phyloP scores from a whole-genome alignment of 2,329 filamentous ascomycete species.

The Colletotrichum tabaci region DNA sequence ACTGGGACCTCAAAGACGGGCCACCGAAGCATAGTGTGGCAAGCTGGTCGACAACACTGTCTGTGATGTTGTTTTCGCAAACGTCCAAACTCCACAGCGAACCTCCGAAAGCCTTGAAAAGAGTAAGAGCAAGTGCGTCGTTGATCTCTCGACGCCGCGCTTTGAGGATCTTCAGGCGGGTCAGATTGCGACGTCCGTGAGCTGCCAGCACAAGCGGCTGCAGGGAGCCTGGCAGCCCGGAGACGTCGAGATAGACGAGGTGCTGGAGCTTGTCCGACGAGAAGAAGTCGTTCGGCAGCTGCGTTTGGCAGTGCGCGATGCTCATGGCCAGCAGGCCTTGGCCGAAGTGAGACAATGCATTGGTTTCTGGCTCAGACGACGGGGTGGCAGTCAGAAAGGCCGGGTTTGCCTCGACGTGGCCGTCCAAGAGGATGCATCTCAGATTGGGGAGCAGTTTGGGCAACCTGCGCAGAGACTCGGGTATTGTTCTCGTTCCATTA shows the following conservation, averaged over 20 bases:
- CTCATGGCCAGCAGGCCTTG: conserved; percentile 60
- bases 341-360: conserved; percentile 15
- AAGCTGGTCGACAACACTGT: conserved; percentile 56
- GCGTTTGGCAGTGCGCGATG: conserved; percentile 57
- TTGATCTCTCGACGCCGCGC: conserved; percentile 63
- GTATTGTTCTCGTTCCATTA: conserved; percentile 54
- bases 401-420: conserved; percentile 61
- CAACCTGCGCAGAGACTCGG: conserved; percentile 57
- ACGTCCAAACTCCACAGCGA: conserved; percentile 73
- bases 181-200: conserved; percentile 54
- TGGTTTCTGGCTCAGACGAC: conserved; percentile 18
- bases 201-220: conserved; percentile 52
- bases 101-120: conserved; percentile 53
- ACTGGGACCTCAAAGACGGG: conserved; percentile 52
- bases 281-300: conserved; percentile 60
- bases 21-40: conserved; percentile 51
- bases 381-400: conserved; percentile 50
- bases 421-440: conserved; percentile 64
- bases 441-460: conserved; percentile 59
- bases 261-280: conserved; percentile 52
- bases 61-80: conserved; percentile 66
- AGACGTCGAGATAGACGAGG: conserved; percentile 69
- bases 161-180: conserved; percentile 67
- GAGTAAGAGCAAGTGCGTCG: conserved; percentile 52
- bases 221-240: conserved; percentile 63